A percentile compares a stretch with the other conserved stretches of the same genome.
Evolutionary conservation across 148 eudicot genomes (phyloP).

Genomic region (Persicaria tinctoria): DNA sequence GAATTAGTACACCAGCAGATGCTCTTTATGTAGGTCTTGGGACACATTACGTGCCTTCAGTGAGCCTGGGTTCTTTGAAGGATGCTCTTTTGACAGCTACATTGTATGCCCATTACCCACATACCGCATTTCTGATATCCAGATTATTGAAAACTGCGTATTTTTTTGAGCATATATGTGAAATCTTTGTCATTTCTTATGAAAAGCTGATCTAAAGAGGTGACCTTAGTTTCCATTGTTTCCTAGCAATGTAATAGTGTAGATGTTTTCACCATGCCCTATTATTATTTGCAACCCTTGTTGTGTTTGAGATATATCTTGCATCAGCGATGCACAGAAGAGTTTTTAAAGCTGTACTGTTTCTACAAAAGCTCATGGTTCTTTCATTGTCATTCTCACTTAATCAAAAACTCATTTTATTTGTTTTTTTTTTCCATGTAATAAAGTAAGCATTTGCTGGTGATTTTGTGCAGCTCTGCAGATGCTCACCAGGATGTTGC

Average conservation of each 20-base stretch:
- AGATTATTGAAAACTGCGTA: background rate
- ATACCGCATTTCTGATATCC: background rate
- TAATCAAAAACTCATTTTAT: background rate
- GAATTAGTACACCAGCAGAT: slow-evolving; percentile 83
- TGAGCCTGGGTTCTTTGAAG: slow-evolving; percentile 56
- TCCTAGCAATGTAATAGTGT: background rate
- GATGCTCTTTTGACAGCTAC: slow-evolving; percentile 51
- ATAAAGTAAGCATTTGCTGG: slow-evolving; percentile 2
- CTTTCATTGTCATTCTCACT: background rate
- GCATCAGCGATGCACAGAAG: background rate
- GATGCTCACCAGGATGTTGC: slow-evolving; percentile 59
- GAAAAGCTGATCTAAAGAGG: background rate
- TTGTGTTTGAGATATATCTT: background rate
- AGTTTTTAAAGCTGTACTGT: background rate
- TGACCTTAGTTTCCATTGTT: background rate
- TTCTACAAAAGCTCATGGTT: background rate
- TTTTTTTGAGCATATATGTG: background rate
- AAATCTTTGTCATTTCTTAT: background rate
- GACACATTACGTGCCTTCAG: slow-evolving; percentile 79
- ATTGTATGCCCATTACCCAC: slow-evolving; percentile 47
- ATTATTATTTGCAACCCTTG: background rate
- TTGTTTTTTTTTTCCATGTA: background rate
- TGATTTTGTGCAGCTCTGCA: slow-evolving; percentile 45
- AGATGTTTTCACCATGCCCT: background rate
- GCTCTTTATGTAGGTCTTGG: slow-evolving; percentile 89